Percentiles rank a stretch among this genome's conserved stretches.
Evolutionary conservation across 164 flowering plant genomes (phyloP).

Genomic region (Macadamia integrifolia): DNA sequence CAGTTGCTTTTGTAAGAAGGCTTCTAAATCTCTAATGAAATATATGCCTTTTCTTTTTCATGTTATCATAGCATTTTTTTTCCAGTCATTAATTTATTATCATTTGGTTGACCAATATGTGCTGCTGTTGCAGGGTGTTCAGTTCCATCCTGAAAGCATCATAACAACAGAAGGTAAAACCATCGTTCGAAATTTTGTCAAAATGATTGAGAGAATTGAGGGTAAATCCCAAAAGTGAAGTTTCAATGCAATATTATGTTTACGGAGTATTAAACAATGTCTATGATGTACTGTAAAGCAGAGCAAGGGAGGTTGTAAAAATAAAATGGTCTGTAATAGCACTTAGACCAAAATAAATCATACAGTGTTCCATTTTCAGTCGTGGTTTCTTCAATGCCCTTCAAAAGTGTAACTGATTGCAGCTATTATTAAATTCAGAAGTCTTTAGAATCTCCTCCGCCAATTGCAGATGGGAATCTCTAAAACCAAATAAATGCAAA

Average conservation of each 20-base stretch:
- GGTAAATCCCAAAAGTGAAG: constrained; percentile 18
- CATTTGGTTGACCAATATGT: background rate
- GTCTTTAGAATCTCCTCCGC: no score
- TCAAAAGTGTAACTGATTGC: background rate
- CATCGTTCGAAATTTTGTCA: constrained; percentile 53
- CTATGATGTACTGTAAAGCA: background rate
- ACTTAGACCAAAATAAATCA: background rate
- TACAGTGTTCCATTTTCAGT: background rate
- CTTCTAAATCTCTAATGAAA: no score
- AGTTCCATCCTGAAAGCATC: constrained; percentile 81
- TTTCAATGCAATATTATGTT: background rate
- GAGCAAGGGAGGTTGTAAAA: background rate
- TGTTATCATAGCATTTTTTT: background rate
- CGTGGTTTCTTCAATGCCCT: no score
- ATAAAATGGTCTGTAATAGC: background rate
- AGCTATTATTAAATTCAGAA: no score
- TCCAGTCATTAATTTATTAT: background rate
- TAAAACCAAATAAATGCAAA: no score
- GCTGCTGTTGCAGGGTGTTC: constrained; percentile 56
- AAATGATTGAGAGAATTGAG: constrained; percentile 42
- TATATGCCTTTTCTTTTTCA: background rate
- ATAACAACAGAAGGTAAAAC: constrained; percentile 57
- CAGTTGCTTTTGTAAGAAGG: no score
- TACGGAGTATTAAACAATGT: background rate
- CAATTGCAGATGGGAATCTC: no score